Evolutionary conservation across 2,329 filamentous ascomycete species (phyloP).

Genomic region (Colletotrichum karsti): DNA sequence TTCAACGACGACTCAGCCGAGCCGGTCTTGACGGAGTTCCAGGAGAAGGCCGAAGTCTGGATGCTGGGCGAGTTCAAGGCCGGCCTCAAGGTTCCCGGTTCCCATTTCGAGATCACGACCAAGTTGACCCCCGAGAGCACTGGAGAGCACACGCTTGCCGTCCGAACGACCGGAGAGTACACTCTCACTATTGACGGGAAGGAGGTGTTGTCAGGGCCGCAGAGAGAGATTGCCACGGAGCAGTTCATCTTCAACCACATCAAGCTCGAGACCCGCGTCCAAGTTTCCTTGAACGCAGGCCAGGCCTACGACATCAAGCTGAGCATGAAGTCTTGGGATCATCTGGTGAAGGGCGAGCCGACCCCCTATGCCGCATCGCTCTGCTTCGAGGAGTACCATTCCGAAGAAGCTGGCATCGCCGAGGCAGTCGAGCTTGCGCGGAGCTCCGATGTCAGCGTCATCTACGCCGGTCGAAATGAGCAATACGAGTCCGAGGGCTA

Average conservation of each 20-base stretch:
- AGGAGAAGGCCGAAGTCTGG: conserved; percentile 30
- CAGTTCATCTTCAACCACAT: conserved; percentile 33
- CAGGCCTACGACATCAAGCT: conserved; percentile 24
- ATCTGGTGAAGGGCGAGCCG: conserved; percentile 17
- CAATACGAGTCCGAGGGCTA: conserved; percentile 30
- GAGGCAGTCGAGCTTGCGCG: conserved; percentile 14
- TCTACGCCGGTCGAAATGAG: conserved; percentile 27
- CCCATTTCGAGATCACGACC: conserved; percentile 25
- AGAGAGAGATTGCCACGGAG: conserved; percentile 27
- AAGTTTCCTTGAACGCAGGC: conserved; percentile 17
- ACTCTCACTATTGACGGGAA: conserved; percentile 24
- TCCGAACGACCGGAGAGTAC: conserved; percentile 26
- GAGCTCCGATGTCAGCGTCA: conserved; percentile 19
- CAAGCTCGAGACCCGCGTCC: conserved; percentile 26
- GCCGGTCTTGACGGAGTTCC: conserved; percentile 22
- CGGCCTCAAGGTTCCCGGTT: conserved; percentile 25
- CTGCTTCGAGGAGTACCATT: conserved; percentile 22
- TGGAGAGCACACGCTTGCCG: conserved; percentile 26
- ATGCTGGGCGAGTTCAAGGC: conserved; percentile 32
- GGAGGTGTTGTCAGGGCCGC: conserved; percentile 20
- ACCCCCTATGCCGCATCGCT: conserved; percentile 23
- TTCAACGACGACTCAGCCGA: conserved; percentile 25
- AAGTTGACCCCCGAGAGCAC: conserved; percentile 22
- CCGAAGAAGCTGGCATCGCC: conserved; percentile 16
- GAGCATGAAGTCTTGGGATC: conserved; percentile 17